These are phyloP conservation scores for Pleurotus giganteus DNA, from an alignment of 768 basidiomycete genomes.

Conservation along the genomic window DNA sequence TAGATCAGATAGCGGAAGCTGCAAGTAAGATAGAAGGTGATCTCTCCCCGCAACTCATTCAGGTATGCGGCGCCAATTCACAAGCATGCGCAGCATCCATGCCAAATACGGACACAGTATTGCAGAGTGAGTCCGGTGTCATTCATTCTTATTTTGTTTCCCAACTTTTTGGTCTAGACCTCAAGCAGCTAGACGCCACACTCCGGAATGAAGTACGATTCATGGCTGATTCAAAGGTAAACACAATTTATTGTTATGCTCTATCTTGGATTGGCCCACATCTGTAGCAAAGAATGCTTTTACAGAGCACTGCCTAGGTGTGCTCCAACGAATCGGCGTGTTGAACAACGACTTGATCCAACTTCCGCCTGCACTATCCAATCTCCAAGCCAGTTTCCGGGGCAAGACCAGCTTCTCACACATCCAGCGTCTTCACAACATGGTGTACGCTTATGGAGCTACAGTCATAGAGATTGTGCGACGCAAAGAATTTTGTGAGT, in stretches of 20 bases:
- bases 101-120: constrained; percentile 35
- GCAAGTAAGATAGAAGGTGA: constrained; percentile 17
- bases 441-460: constrained; percentile 90
- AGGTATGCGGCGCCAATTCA: too few relatives aligned
- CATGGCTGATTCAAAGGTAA: constrained; percentile 55
- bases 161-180: constrained; percentile 38
- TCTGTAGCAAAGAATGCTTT: constrained; percentile 58
- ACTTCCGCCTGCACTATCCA: constrained; percentile 61
- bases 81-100: constrained; percentile 35
- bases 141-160: neutral
- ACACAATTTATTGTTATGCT: neutral
- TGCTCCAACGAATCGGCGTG: constrained; percentile 71
- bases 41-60: too few relatives aligned
- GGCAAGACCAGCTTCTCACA: constrained; percentile 84
- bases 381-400: constrained; percentile 72
- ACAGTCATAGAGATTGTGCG: constrained; percentile 90
- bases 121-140: constrained; percentile 43
- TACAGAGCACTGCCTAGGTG: constrained; percentile 62
- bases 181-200: constrained; percentile 58
- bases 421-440: constrained; percentile 82
- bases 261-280: constrained; percentile 19
- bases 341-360: constrained; percentile 82
- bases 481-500: constrained; percentile 83
- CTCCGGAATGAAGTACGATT: constrained; percentile 61
- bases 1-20: constrained; percentile 53